Evolutionary conservation across 148 eudicot genomes (phyloP), one percentile per base, ranked within the genome.

Genomic region (Amaranthus palmeri): DNA sequence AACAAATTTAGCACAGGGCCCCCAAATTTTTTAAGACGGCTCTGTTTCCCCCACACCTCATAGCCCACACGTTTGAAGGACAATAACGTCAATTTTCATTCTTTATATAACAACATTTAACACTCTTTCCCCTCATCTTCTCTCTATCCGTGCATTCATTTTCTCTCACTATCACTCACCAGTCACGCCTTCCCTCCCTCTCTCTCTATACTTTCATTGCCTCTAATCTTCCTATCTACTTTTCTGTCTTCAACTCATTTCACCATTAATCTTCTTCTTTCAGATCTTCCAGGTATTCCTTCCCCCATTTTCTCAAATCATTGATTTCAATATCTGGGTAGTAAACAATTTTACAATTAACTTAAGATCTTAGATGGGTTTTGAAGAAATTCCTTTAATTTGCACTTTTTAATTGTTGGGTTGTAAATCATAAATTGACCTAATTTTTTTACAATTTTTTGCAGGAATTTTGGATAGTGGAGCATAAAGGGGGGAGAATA

Each of bases 61-160:
- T 6, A 59, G 45, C 61, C 41, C 82, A 74, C 82, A 70, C 78
- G 76, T 50, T 79, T 44, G 52, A 72, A 65, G 82, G 78, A 43
- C 55, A 82, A 71, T 81, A 65, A 70, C 79, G 81, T 82, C 77
- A 78, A 82, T 74, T 79, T 25, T 73, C n/a, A 9, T 18, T 6
- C 41, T 67, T 60, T 83, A 86, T 83, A 83, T 77, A 81, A 69
- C 18, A 61, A 57, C 70, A 2, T 40, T 59, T 61, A 3, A 5
- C 68, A 72, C n/a, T 36, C 74, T 54, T 36, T 46, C 44, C 15
- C 8, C 44, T 61, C 47, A 41, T 41, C 15, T 44, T 14, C 65
- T 5, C 60, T 44, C 48, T 14, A 4, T 3, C 14, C 69, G 14
- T 47, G 53, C 68, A n/a, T 7, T 50, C 18, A 40, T 42, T 25